Evolutionary conservation across 2,329 filamentous ascomycete species (phyloP).

Genomic region (Xylaria sp.): DNA sequence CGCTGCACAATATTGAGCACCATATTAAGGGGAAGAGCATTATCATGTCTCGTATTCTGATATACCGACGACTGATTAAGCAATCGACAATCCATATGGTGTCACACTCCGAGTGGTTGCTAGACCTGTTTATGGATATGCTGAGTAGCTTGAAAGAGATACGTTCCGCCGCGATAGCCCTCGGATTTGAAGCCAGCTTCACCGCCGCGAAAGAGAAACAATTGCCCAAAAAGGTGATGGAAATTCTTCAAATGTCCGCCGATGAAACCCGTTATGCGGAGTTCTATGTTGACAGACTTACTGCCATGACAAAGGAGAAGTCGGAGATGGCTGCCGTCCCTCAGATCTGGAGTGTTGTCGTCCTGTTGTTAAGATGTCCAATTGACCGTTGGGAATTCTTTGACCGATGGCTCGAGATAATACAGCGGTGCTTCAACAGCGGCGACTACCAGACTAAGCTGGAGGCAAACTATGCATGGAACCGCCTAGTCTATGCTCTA

Average conservation of each 20-base stretch:
- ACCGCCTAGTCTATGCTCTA: slow-evolving; percentile 77
- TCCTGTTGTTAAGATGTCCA: slow-evolving; percentile 74
- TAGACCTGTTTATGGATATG: slow-evolving; percentile 81
- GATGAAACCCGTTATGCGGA: slow-evolving; percentile 70
- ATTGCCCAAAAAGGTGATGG: slow-evolving; percentile 69
- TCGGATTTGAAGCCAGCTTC: slow-evolving; percentile 74
- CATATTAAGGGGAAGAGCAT: slow-evolving; percentile 82
- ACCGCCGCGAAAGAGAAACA: slow-evolving; percentile 71
- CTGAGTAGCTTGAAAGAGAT: slow-evolving; percentile 80
- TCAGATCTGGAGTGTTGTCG: slow-evolving; percentile 85
- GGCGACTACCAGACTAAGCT: slow-evolving; percentile 71
- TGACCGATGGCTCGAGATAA: slow-evolving; percentile 74
- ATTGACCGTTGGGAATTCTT: slow-evolving; percentile 75
- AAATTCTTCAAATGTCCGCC: slow-evolving; percentile 64
- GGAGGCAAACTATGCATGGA: slow-evolving; percentile 86
- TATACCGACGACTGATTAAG: slow-evolving; percentile 78
- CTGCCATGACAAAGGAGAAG: slow-evolving; percentile 69
- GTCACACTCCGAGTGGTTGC: slow-evolving; percentile 76
- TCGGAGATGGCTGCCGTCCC: slow-evolving; percentile 72
- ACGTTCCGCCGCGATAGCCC: slow-evolving; percentile 72
- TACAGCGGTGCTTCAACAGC: slow-evolving; percentile 84
- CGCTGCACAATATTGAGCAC: slow-evolving; percentile 74
- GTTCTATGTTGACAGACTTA: slow-evolving; percentile 70
- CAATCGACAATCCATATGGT: slow-evolving; percentile 75
- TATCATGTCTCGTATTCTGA: slow-evolving; percentile 73